A percentile compares a stretch with the other conserved stretches of the same genome.
Conservation (phyloP, 1,284 basidiomycete species). For the Microbotryum intermedium region DNA sequence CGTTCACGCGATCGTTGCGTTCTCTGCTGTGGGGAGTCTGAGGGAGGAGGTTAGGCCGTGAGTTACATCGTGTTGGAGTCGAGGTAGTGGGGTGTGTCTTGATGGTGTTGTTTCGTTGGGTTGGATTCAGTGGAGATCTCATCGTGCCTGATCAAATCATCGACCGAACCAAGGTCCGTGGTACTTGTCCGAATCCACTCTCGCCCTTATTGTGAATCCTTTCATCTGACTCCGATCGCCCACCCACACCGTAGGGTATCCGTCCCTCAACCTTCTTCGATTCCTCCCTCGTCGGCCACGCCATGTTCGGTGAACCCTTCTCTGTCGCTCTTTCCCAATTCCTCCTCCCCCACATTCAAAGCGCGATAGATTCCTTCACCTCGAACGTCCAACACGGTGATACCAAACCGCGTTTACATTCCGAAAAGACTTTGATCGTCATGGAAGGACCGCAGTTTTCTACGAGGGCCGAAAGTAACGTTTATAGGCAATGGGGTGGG, state of each 20-base stretch:
- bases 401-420: conserved; percentile 50
- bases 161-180: conserved; percentile 66
- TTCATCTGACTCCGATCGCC: background rate
- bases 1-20: conserved; percentile 79
- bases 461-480: conserved; percentile 85
- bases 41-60: conserved; percentile 67
- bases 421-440: conserved; percentile 77
- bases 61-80: background rate
- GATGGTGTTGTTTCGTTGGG: too few species aligned
- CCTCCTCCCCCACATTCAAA: conserved; percentile 58
- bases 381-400: conserved; percentile 45
- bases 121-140: conserved; percentile 53
- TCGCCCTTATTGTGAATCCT: background rate
- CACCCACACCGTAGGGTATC: conserved; percentile 13
- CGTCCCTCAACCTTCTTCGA: conserved; percentile 75
- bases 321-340: conserved; percentile 53
- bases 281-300: conserved; percentile 76
- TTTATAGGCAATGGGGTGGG: conserved; percentile 89
- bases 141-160: conserved; percentile 87
- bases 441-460: conserved; percentile 84
- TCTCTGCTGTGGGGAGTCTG: conserved; percentile 92
- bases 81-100: background rate
- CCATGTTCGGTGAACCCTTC: conserved; percentile 73
- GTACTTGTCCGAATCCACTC: background rate
- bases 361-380: conserved; percentile 52